Conservation (phyloP, 768 basidiomycete species). For the Serendipita sp. region DNA sequence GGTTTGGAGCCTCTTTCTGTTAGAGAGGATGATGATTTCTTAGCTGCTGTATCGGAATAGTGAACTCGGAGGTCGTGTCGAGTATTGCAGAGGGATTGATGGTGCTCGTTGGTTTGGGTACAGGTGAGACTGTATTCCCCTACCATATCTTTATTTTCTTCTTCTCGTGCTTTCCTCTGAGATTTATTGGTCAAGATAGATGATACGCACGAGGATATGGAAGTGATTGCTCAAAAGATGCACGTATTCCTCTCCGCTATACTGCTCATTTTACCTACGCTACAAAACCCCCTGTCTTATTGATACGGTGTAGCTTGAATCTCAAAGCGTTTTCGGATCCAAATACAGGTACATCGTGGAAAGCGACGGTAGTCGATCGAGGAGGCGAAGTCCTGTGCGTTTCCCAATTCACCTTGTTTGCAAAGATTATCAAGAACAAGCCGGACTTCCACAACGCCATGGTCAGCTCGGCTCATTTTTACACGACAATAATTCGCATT, state of each 20-base stretch:
- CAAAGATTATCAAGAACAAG: conserved; percentile 74
- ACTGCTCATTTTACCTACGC: no score
- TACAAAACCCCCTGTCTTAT: neutral
- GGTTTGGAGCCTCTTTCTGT: conserved; percentile 94
- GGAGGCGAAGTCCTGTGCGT: conserved; percentile 86
- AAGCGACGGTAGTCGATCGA: conserved; percentile 71
- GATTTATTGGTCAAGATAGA: conserved; percentile 34
- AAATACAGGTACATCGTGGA: conserved; percentile 61
- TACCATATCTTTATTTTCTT: conserved; percentile 1
- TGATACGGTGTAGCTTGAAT: conserved; percentile 40
- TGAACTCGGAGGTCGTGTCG: conserved; percentile 65
- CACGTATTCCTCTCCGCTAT: conserved; percentile 21
- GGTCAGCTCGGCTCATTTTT: conserved; percentile 31
- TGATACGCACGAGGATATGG: conserved; percentile 62
- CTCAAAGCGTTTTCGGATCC: conserved; percentile 59
- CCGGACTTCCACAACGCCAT: conserved; percentile 90
- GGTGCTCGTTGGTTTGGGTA: conserved; percentile 80
- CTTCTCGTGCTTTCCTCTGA: neutral
- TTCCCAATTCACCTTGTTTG: conserved; percentile 85
- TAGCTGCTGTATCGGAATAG: conserved; percentile 27
- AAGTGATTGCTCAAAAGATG: conserved; percentile 72
- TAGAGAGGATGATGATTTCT: no score
- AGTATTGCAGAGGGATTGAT: conserved; percentile 73
- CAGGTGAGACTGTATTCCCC: conserved; percentile 33
- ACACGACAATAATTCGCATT: neutral